These are phyloP conservation scores for Leccinum olivaceopallidum DNA, from an alignment of 768 basidiomycete genomes.

Conservation along the genomic window DNA sequence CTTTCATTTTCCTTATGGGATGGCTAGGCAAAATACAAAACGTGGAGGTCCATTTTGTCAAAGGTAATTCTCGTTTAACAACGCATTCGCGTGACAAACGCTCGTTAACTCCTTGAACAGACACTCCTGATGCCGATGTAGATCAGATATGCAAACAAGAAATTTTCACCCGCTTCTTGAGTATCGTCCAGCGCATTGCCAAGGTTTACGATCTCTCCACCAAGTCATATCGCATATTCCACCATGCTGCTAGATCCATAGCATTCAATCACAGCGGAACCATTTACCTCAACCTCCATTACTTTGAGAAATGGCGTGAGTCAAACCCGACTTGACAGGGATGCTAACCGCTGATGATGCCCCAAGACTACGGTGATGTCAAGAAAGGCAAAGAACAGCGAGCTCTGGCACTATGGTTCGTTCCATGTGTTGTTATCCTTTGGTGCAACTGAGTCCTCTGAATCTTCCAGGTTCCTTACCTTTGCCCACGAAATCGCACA, in stretches of 20 bases:
- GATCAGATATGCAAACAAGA: conserved; percentile 35
- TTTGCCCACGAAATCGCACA: neutral
- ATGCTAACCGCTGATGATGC: neutral
- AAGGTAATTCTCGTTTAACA: conserved; percentile 40
- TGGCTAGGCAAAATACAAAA: conserved; percentile 51
- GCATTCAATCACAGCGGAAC: neutral
- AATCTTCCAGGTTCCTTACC: neutral
- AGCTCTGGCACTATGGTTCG: neutral
- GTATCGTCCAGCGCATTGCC: conserved; percentile 61
- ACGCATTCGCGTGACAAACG: neutral
- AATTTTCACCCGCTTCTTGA: conserved; percentile 63
- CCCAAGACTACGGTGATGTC: neutral
- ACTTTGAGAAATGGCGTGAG: neutral
- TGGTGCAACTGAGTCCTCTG: neutral
- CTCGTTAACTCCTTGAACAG: conserved; percentile 34
- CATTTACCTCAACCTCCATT: neutral
- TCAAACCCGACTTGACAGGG: neutral
- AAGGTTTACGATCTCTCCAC: conserved; percentile 69
- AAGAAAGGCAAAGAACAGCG: neutral
- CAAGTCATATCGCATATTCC: neutral
- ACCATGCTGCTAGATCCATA: neutral
- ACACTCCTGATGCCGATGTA: conserved; percentile 48
- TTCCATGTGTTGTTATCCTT: neutral
- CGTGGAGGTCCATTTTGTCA: conserved; percentile 57
- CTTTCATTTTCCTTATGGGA: neutral